Percentiles rank a stretch among this genome's conserved stretches.
Conservation (phyloP, 192 early-diverging fungal species). For the Entomortierella beljakovae region DNA sequence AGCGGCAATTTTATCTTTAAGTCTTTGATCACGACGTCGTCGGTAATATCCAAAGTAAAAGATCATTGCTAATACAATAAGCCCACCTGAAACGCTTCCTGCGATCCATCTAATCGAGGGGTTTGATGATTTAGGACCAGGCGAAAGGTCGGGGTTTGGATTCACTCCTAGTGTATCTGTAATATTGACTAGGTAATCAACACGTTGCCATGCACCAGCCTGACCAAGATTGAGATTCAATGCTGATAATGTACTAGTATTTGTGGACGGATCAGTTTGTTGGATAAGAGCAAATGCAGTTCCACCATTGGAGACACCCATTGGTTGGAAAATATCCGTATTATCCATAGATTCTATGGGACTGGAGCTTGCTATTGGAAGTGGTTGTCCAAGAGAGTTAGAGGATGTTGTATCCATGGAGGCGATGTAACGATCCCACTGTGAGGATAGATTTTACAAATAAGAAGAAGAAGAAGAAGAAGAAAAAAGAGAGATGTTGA, state of each 20-base stretch:
- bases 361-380: no score
- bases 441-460: no score
- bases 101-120: not conserved
- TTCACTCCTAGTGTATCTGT: not conserved
- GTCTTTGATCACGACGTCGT: not conserved
- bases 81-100: not conserved
- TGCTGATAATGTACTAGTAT: not conserved
- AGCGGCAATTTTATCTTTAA: no score
- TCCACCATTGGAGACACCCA: not conserved
- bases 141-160: not conserved
- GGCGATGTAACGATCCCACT: no score
- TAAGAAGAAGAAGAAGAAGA: no score
- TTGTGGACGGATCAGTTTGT: not conserved
- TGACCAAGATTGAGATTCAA: not conserved
- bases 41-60: slow-evolving; percentile 6
- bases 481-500: no score
- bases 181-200: not conserved
- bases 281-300: slow-evolving; percentile 6
- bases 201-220: not conserved
- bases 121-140: not conserved
- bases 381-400: not conserved
- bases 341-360: not conserved
- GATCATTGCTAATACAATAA: not conserved
- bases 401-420: not conserved
- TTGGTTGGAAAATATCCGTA: not conserved